A percentile compares a stretch with the other conserved stretches of the same genome.
Evolutionary conservation across 257 asterid species (phyloP).

Genomic region (Scutellaria galericulata): DNA sequence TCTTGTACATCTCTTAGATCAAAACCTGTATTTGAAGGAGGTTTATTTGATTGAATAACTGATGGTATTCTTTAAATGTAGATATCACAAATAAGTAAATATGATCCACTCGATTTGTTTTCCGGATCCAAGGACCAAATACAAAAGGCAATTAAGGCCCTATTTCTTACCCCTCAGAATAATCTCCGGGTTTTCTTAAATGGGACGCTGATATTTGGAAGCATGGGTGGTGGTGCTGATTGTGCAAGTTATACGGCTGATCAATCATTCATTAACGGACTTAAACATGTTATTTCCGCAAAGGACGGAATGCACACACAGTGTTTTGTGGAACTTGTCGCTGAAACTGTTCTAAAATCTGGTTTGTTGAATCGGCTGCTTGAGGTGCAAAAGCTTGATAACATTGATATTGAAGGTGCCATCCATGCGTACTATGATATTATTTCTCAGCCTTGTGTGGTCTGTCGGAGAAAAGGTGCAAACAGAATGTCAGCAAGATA

Average conservation of each 20-base stretch:
- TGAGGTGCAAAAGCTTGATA: constrained; percentile 88
- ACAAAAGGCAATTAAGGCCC: constrained; percentile 65
- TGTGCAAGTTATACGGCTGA: constrained; percentile 43
- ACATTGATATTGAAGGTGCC: constrained; percentile 85
- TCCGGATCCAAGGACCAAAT: constrained; percentile 80
- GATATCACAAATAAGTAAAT: constrained; percentile 79
- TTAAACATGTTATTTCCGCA: constrained; percentile 61
- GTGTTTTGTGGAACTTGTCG: constrained; percentile 67
- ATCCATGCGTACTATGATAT: constrained; percentile 87
- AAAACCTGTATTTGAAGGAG: constrained; percentile 10
- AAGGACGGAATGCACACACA: constrained; percentile 70
- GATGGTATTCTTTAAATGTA: constrained; percentile 46
- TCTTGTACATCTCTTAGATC: constrained; percentile 26
- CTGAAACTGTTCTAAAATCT: constrained; percentile 68
- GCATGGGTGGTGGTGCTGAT: constrained; percentile 69
- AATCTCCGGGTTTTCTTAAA: constrained; percentile 91
- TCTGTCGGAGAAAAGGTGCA: constrained; percentile 55
- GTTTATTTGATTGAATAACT: constrained; percentile 18
- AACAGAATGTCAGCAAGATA: constrained; percentile 49
- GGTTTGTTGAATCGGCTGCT: constrained; percentile 72
- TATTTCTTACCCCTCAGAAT: constrained; percentile 84
- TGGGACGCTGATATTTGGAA: constrained; percentile 79
- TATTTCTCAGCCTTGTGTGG: constrained; percentile 67
- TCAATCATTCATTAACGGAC: constrained; percentile 67
- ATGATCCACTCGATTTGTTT: constrained; percentile 89